Evolutionary conservation across 1,284 basidiomycete genomes (phyloP).

Genomic region (Calocybe gambosa): DNA sequence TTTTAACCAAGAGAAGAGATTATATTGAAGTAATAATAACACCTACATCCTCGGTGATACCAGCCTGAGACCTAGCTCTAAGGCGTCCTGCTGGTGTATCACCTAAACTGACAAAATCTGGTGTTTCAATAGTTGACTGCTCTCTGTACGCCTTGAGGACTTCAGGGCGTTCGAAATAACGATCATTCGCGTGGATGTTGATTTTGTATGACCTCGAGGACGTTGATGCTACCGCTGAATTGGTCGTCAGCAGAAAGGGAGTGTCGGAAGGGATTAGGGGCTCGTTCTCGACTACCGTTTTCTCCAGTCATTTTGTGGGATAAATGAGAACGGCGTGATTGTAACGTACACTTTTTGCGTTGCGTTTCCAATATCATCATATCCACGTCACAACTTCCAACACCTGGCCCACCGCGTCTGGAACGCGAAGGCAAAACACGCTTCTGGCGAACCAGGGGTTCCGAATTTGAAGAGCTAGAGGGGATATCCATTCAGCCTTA

Average conservation of each 20-base stretch:
- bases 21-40: neutral
- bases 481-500: slow-evolving; percentile 23
- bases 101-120: slow-evolving; percentile 52
- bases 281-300: slow-evolving; percentile 57
- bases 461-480: slow-evolving; percentile 25
- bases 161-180: slow-evolving; percentile 74
- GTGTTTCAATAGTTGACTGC: slow-evolving; percentile 67
- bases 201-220: slow-evolving; percentile 35
- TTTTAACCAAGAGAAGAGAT: neutral
- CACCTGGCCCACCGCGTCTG: slow-evolving; percentile 70
- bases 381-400: slow-evolving; percentile 73
- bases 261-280: slow-evolving; percentile 62
- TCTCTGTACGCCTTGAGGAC: slow-evolving; percentile 64
- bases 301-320: neutral
- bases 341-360: slow-evolving; percentile 66
- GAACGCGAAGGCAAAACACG: slow-evolving; percentile 76
- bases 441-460: slow-evolving; percentile 44
- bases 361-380: slow-evolving; percentile 79
- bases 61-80: slow-evolving; percentile 44
- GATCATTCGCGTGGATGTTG: slow-evolving; percentile 55
- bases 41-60: slow-evolving; percentile 57
- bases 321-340: neutral
- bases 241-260: slow-evolving; percentile 65
- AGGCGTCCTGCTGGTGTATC: slow-evolving; percentile 63
- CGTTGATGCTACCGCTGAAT: slow-evolving; percentile 42